Evolutionary conservation across 1,284 basidiomycete genomes (phyloP).

Genomic region (Trichosporon ovoides): DNA sequence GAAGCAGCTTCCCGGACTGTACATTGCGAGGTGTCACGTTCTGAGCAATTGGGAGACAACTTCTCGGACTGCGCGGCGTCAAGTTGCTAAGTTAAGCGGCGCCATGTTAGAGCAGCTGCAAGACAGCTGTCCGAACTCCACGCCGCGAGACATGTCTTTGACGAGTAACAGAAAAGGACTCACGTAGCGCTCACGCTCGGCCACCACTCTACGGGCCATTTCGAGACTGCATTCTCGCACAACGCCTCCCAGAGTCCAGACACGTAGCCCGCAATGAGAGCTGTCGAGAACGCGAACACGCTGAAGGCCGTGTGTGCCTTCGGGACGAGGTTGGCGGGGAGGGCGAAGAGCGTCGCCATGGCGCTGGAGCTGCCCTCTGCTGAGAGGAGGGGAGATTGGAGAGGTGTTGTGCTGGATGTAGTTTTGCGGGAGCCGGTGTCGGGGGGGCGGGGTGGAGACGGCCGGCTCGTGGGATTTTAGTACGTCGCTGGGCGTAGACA

Average conservation of each 20-base stretch:
- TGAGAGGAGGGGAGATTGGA: neutral
- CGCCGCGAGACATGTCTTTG: too few species aligned
- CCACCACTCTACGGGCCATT: slow-evolving; percentile 86
- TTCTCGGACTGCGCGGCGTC: too few species aligned
- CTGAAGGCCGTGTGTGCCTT: slow-evolving; percentile 64
- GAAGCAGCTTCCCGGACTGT: too few species aligned
- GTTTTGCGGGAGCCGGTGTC: too few species aligned
- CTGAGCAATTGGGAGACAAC: too few species aligned
- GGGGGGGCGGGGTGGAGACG: too few species aligned
- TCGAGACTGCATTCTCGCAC: slow-evolving; percentile 72
- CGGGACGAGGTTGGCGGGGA: slow-evolving; percentile 42
- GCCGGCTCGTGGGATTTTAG: too few species aligned
- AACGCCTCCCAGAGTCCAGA: slow-evolving; percentile 76
- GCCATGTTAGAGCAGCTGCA: too few species aligned
- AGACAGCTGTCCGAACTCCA: too few species aligned
- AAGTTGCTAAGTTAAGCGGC: too few species aligned
- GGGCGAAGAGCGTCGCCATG: slow-evolving; percentile 36
- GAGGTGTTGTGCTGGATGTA: neutral
- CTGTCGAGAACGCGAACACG: slow-evolving; percentile 63
- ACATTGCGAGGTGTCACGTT: too few species aligned
- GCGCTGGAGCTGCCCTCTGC: neutral
- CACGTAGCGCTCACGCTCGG: slow-evolving; percentile 88
- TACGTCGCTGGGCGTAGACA: too few species aligned
- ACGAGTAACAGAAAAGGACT: slow-evolving; percentile 36
- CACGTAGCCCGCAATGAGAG: slow-evolving; percentile 62